Evolutionary conservation across 164 flowering plant genomes (phyloP).

Genomic region (Aristolochia fimbriata): DNA sequence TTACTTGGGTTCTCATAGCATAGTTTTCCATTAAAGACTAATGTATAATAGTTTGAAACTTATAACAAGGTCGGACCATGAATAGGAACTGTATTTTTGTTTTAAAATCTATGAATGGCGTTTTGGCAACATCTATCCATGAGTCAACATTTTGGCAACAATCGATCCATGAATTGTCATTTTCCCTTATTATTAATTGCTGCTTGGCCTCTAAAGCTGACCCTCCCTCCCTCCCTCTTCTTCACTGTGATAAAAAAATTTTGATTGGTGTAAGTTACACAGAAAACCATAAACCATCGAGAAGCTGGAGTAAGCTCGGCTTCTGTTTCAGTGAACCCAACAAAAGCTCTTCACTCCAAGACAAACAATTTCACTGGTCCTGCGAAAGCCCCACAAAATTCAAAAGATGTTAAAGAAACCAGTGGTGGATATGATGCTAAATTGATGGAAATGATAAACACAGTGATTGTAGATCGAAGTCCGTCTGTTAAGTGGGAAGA

Average conservation of each 20-base stretch:
- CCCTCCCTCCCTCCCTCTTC: too few relatives aligned
- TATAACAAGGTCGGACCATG: too few relatives aligned
- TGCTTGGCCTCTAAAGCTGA: too few relatives aligned
- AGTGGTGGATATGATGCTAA: constrained; percentile 48
- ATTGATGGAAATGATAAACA: constrained; percentile 86
- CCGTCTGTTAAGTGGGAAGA: constrained; percentile 98
- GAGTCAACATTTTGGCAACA: too few relatives aligned
- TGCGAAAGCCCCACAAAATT: constrained; percentile 18
- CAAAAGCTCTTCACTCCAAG: constrained; percentile 19
- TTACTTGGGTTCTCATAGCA: too few relatives aligned
- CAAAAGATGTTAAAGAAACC: constrained; percentile 40
- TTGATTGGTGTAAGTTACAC: constrained; percentile 4
- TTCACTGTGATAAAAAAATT: background rate
- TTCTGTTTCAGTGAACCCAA: constrained; percentile 23
- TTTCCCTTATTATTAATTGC: too few relatives aligned
- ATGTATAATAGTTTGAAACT: too few relatives aligned
- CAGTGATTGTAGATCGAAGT: constrained; percentile 80
- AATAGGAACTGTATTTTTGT: too few relatives aligned
- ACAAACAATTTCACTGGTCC: constrained; percentile 16
- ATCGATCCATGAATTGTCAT: too few relatives aligned
- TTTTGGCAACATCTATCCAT: too few relatives aligned
- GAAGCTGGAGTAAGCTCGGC: constrained; percentile 26
- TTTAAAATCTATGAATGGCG: too few relatives aligned
- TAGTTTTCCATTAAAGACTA: too few relatives aligned
- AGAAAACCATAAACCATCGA: constrained; percentile 30